A percentile compares a stretch with the other conserved stretches of the same genome.
Conservation (phyloP, 2,329 filamentous ascomycete species). For the Colletotrichum truncatum region DNA sequence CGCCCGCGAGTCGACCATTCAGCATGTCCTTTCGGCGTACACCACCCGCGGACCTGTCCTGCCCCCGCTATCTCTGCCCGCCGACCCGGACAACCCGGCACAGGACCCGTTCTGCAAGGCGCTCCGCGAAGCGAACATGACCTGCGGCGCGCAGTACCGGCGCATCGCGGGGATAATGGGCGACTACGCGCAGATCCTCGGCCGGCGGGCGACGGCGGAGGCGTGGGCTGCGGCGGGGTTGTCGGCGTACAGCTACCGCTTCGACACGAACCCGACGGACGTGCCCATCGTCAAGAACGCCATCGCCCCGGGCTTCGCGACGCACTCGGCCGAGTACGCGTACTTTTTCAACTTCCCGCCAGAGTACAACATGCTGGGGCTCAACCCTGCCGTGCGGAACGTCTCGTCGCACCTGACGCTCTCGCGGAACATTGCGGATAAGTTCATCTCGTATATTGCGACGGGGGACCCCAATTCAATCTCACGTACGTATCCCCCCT, state of each 20-base stretch:
- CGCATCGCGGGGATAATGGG: conserved; percentile 29
- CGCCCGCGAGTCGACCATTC: conserved; percentile 21
- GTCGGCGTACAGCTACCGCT: conserved; percentile 32
- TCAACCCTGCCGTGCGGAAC: conserved; percentile 28
- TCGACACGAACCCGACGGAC: conserved; percentile 33
- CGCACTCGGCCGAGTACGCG: conserved; percentile 32
- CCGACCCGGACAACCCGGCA: not conserved
- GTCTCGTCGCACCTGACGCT: conserved; percentile 28
- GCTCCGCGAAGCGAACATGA: conserved; percentile 17
- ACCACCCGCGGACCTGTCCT: conserved; percentile 12
- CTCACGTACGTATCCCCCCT: conserved; percentile 6
- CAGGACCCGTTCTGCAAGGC: conserved; percentile 24
- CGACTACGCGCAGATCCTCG: conserved; percentile 18
- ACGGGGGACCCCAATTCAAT: conserved; percentile 29
- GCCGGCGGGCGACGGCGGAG: conserved; percentile 19
- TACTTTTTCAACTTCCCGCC: conserved; percentile 31
- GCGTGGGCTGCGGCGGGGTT: conserved; percentile 25
- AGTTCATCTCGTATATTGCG: conserved; percentile 30
- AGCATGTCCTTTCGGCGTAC: conserved; percentile 27
- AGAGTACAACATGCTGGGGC: conserved; percentile 30
- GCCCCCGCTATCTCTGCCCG: conserved; percentile 30
- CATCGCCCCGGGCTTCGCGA: conserved; percentile 30
- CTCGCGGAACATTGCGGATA: conserved; percentile 27
- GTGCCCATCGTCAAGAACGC: conserved; percentile 25
- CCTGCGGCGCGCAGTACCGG: conserved; percentile 29